phyloP scores from a whole-genome alignment of 768 basidiomycete genomes.

The Dacryopinax spathularia region DNA sequence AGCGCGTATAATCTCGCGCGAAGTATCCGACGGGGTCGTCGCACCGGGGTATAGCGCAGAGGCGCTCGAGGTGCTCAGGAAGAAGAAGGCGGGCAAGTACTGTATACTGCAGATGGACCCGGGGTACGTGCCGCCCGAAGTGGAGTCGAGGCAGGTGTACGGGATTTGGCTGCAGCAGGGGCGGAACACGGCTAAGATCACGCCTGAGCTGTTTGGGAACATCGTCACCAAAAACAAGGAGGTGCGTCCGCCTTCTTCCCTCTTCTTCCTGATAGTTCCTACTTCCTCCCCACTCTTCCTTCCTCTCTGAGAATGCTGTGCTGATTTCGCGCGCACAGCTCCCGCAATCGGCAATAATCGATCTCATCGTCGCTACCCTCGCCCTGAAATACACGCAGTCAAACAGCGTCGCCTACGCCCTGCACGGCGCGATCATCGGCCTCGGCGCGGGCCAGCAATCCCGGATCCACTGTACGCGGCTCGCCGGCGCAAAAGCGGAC shows the following conservation, averaged over 20 bases:
- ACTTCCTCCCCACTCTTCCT: not conserved
- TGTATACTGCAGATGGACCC: constrained; percentile 96
- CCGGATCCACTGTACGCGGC: constrained; percentile 95
- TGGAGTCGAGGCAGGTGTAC: constrained; percentile 92
- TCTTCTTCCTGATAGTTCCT: not conserved
- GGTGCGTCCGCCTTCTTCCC: constrained; percentile 30
- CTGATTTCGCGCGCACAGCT: too few species aligned
- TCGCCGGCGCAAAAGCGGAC: constrained; percentile 96
- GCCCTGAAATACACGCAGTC: constrained; percentile 98
- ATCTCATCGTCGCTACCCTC: constrained; percentile 89
- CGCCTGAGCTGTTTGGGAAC: constrained; percentile 65
- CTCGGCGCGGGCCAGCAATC: constrained; percentile 98
- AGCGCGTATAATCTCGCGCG: constrained; percentile 92
- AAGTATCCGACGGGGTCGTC: constrained; percentile 96
- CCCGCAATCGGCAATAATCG: constrained; percentile 60
- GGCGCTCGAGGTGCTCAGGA: constrained; percentile 77
- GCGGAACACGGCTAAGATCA: constrained; percentile 80
- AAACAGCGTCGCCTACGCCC: constrained; percentile 93
- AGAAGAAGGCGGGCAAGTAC: constrained; percentile 98
- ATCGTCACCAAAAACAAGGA: constrained; percentile 80
- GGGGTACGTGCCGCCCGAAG: constrained; percentile 54
- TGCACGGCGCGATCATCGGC: constrained; percentile 81
- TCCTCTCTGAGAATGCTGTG: not conserved
- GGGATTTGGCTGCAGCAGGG: constrained; percentile 82
- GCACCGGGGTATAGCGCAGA: constrained; percentile 83